These are phyloP conservation scores for Neocatenulostroma microsporum DNA, from an alignment of 2,329 filamentous ascomycete species.

Conservation along the genomic window DNA sequence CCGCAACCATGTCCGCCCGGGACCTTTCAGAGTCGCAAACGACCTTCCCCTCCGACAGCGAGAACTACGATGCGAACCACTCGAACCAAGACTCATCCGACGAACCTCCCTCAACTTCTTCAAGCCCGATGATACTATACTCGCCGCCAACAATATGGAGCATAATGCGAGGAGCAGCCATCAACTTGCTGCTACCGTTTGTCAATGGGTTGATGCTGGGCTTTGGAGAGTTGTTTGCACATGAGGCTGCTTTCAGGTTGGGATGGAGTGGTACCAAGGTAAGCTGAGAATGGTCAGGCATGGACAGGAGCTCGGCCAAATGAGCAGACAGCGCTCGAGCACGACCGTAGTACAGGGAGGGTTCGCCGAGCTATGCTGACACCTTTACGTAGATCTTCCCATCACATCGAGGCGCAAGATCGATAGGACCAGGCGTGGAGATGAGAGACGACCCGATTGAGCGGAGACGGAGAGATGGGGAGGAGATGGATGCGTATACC, in stretches of 20 bases:
- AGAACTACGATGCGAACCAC: conserved; percentile 61
- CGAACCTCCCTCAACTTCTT: conserved; percentile 53
- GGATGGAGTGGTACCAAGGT: conserved; percentile 96
- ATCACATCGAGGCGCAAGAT: conserved; percentile 55
- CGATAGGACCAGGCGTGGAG: conserved; percentile 77
- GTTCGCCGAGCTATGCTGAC: neutral
- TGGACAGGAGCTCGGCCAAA: no score
- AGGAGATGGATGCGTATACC: conserved; percentile 57
- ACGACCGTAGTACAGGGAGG: no score
- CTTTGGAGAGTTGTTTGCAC: conserved; percentile 92
- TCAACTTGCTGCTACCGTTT: conserved; percentile 92
- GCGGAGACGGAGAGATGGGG: conserved; percentile 43
- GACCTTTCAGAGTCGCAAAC: conserved; percentile 57
- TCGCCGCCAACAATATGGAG: conserved; percentile 81
- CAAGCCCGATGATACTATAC: conserved; percentile 73
- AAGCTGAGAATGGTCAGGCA: conserved; percentile 29
- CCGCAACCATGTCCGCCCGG: conserved; percentile 43
- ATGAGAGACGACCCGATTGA: conserved; percentile 59
- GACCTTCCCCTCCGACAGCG: conserved; percentile 61
- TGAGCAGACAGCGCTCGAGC: no score
- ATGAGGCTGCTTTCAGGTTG: conserved; percentile 85
- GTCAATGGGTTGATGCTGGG: conserved; percentile 98
- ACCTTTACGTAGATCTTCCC: conserved; percentile 46
- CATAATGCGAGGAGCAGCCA: conserved; percentile 76
- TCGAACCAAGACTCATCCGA: conserved; percentile 45